phyloP scores from a whole-genome alignment of 2,329 filamentous ascomycete species.

The Aspergillus sp. region DNA sequence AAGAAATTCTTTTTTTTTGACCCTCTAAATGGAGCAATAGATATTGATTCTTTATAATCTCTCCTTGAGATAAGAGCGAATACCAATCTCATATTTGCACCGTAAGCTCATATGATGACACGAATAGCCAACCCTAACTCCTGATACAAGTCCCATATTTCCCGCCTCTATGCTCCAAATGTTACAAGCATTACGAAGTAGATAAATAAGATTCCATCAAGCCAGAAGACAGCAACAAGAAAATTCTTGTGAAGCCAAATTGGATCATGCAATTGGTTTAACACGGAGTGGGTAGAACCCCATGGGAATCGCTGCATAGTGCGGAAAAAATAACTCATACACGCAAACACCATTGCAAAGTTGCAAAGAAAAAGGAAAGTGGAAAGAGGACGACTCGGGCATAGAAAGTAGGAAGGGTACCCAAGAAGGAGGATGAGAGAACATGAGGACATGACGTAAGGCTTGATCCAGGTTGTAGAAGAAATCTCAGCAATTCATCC shows the following conservation, averaged over 20 bases:
- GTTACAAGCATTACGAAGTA: no score
- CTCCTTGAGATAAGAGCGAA: no score
- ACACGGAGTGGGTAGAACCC: slow-evolving; percentile 22
- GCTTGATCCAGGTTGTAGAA: slow-evolving; percentile 9
- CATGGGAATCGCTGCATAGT: slow-evolving; percentile 31
- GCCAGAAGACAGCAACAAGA: no score
- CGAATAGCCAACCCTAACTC: no score
- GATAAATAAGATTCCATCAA: no score
- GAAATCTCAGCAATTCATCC: slow-evolving; percentile 3
- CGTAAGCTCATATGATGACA: no score
- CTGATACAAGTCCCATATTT: no score
- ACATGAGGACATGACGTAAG: slow-evolving; percentile 13
- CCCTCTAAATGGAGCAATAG: not conserved
- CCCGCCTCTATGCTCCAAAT: no score
- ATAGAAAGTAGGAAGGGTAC: slow-evolving; percentile 16
- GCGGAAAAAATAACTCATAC: slow-evolving; percentile 17
- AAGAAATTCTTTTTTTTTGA: not conserved
- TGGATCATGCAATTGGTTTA: slow-evolving; percentile 28
- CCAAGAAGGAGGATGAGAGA: slow-evolving; percentile 14
- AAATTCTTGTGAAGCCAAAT: not conserved
- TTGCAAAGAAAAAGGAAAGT: slow-evolving; percentile 1
- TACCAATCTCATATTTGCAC: no score
- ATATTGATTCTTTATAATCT: no score
- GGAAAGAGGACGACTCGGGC: slow-evolving; percentile 11
- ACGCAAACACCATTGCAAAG: not conserved